These are phyloP conservation scores for Infundibulicybe gibba DNA, from an alignment of 768 basidiomycete genomes.

Conservation along the genomic window DNA sequence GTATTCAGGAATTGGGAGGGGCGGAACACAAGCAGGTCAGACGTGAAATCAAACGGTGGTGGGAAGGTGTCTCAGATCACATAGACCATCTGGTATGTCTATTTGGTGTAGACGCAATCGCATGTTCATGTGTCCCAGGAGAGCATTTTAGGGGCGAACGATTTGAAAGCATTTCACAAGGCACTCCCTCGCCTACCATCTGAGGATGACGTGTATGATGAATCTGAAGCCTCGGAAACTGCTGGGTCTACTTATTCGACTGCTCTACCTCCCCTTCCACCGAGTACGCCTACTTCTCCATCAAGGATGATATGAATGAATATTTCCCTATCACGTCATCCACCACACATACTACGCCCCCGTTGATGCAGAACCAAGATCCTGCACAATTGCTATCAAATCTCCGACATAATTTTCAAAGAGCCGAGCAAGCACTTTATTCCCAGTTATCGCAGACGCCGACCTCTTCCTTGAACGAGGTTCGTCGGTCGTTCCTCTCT, in stretches of 20 bases:
- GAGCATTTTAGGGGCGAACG: constrained; percentile 25
- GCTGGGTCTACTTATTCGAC: constrained; percentile 4
- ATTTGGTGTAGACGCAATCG: not conserved
- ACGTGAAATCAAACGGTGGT: constrained; percentile 62
- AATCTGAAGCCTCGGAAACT: constrained; percentile 9
- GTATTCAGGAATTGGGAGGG: constrained; percentile 10
- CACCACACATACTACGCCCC: constrained; percentile 9
- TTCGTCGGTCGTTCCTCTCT: constrained; percentile 52
- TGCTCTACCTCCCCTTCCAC: constrained; percentile 9
- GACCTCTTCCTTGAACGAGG: constrained; percentile 51
- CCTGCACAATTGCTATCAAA: constrained; percentile 38
- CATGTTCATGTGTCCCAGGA: constrained; percentile 33
- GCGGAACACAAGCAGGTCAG: constrained; percentile 43
- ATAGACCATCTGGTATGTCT: constrained; percentile 50
- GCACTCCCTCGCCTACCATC: constrained; percentile 59
- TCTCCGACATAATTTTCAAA: constrained; percentile 55
- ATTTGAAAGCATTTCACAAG: constrained; percentile 32
- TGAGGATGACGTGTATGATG: constrained; percentile 48
- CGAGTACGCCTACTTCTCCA: constrained; percentile 13
- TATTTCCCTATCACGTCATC: not conserved
- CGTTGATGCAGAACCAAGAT: constrained; percentile 18
- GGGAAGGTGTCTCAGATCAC: constrained; percentile 59
- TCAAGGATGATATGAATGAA: not conserved
- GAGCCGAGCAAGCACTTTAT: constrained; percentile 58
- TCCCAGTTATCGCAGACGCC: constrained; percentile 46